Conservation (phyloP, 768 basidiomycete species). For the Vararia minispora region DNA sequence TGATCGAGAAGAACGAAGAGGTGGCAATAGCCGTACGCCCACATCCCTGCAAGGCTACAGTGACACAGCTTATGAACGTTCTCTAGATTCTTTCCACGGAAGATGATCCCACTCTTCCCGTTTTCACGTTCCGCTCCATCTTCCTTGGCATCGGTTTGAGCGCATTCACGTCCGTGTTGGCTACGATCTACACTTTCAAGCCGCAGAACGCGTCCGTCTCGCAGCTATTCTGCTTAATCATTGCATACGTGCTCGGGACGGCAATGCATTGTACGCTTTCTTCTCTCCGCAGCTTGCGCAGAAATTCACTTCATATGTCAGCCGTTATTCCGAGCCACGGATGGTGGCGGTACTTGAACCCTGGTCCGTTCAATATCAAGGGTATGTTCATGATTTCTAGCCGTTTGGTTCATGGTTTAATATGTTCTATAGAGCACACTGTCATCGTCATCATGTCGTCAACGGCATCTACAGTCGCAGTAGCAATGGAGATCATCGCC, state of each 20-base stretch:
- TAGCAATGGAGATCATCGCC: conserved; percentile 50
- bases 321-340: conserved; percentile 33
- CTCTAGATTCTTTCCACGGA: conserved; percentile 33
- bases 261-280: conserved; percentile 33
- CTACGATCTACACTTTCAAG: conserved; percentile 27
- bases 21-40: conserved; percentile 1
- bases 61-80: conserved; percentile 4
- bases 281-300: conserved; percentile 12
- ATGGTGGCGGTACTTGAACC: conserved; percentile 46
- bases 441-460: conserved; percentile 51
- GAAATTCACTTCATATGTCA: conserved; percentile 17
- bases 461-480: conserved; percentile 45
- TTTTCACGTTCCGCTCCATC: conserved; percentile 36
- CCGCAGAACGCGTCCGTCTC: conserved; percentile 41
- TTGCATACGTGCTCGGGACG: conserved; percentile 42
- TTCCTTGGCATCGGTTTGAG: conserved; percentile 39
- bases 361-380: conserved; percentile 51
- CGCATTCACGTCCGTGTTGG: conserved; percentile 32
- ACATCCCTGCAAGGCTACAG: conserved; percentile 1
- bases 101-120: conserved; percentile 38
- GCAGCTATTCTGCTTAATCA: conserved; percentile 43
- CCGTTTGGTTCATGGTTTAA: conserved; percentile 6
- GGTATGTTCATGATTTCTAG: conserved; percentile 15
- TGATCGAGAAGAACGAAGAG: conserved; percentile 3
- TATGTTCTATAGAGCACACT: conserved; percentile 33